Conservation (phyloP, 331 rosid genomes). For the Malus hybrid region DNA sequence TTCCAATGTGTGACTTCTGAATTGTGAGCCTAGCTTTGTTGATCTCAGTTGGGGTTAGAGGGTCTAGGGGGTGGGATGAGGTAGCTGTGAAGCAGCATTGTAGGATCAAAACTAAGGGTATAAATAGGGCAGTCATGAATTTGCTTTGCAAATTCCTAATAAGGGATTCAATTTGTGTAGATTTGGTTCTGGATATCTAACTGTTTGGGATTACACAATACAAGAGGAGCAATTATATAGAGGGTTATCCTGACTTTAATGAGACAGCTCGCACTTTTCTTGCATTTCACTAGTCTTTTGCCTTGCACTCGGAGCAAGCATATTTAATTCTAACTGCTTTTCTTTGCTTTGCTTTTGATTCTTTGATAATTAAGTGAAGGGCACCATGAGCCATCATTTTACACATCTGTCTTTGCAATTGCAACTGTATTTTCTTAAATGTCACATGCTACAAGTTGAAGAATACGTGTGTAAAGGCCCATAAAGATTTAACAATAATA, state of each 20-base stretch:
- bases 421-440: neutral
- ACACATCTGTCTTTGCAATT: neutral
- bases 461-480: neutral
- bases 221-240: too few relatives aligned
- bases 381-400: neutral
- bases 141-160: neutral
- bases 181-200: neutral
- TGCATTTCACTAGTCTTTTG: neutral
- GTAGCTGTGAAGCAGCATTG: constrained; percentile 15
- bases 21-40: constrained; percentile 42
- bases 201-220: neutral
- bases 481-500: neutral
- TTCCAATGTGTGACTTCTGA: constrained; percentile 47
- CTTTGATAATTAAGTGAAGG: neutral
- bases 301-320: neutral
- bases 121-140: constrained; percentile 31
- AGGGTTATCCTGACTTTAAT: neutral
- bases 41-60: constrained; percentile 54
- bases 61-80: constrained; percentile 68
- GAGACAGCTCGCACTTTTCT: neutral
- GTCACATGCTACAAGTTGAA: neutral
- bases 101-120: constrained; percentile 27
- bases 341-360: neutral
- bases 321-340: neutral
- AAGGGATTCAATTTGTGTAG: neutral